Evolutionary conservation across 139 green algal species (phyloP).

Genomic region (Haematococcus sp.): DNA sequence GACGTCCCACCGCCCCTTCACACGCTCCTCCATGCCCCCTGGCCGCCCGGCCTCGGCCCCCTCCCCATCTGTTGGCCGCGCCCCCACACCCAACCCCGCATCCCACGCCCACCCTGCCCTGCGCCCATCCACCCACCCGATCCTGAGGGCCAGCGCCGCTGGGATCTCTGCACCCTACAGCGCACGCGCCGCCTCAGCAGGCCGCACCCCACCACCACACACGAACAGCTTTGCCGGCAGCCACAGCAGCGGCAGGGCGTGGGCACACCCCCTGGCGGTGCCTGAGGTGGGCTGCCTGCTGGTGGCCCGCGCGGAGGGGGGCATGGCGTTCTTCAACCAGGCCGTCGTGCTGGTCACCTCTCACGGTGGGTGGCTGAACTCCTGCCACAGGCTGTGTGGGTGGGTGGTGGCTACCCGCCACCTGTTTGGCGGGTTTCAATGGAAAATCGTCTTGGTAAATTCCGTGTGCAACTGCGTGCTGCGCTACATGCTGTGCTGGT

Average conservation of each 20-base stretch:
- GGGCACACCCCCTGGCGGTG: constrained; percentile 18
- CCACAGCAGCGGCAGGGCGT: not conserved
- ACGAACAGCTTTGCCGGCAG: not conserved
- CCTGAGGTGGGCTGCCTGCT: constrained; percentile 46
- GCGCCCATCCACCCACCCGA: not conserved
- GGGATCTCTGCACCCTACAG: not conserved
- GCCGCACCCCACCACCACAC: not conserved
- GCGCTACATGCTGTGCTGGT: too few species aligned
- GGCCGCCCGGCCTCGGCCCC: too few species aligned
- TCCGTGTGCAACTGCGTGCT: too few species aligned
- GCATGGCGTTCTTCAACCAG: constrained; percentile 29
- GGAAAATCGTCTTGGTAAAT: too few species aligned
- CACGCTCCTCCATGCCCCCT: too few species aligned
- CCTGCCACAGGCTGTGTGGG: too few species aligned
- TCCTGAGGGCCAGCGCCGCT: not conserved
- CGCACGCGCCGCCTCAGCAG: not conserved
- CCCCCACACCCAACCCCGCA: not conserved
- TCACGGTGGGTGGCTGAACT: constrained; percentile 25
- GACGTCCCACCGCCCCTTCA: too few species aligned
- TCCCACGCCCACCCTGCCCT: not conserved
- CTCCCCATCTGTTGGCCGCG: too few species aligned
- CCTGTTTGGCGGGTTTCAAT: too few species aligned
- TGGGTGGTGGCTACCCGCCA: too few species aligned
- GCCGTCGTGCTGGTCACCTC: constrained; percentile 37
- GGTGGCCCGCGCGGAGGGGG: constrained; percentile 13